Evolutionary conservation across 2,329 filamentous ascomycete genomes (phyloP), one percentile per base, ranked within the genome.

Genomic region (Exophiala bonariae): DNA sequence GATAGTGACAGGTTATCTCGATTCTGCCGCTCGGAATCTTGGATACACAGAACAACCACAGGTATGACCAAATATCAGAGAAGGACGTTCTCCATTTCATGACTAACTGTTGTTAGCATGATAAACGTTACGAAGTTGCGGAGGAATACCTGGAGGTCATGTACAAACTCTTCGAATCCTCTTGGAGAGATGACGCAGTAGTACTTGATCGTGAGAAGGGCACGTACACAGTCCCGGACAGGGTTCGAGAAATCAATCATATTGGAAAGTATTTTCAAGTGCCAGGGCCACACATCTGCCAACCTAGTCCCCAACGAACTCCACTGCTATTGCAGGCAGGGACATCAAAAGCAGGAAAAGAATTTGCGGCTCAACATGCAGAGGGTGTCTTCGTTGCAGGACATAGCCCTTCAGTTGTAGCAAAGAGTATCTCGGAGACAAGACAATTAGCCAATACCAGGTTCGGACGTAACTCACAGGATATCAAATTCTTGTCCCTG

Each of bases 1-100:
- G 66, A 79, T 87, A 40, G 84, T 87, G 1, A 87, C 84, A 0
- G 79, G 81, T 18, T 87, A 86, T 55, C 73, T 86, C 1, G 81
- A 86, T 57, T 82, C 78, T 2, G 83, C 84, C 1, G 83, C 83
- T 0, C 70, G 78, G 1, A 86, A 86, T 54, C 67, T 86, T 28
- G 79, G 81, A 0, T 74, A 75, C 45, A 67, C 72, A 1, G 70
- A 79, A 26, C 82, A 85, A 56, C 70, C 75, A 1, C 28, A 44
- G 32, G 32, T 35, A 35, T 35, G 7, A 14, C 8, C 7, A n/a
- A 31, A 9, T 9, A 31, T 20, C 13, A n/a, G n/a, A n/a, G n/a
- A n/a, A n/a, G n/a, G n/a, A n/a, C n/a, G n/a, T n/a, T n/a, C n/a
- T 46, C 41, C 44, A 23, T 19, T 5, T 3, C 0, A 1, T 35